phyloP scores from a whole-genome alignment of 768 basidiomycete genomes.

The Hygrocybe coccinea region DNA sequence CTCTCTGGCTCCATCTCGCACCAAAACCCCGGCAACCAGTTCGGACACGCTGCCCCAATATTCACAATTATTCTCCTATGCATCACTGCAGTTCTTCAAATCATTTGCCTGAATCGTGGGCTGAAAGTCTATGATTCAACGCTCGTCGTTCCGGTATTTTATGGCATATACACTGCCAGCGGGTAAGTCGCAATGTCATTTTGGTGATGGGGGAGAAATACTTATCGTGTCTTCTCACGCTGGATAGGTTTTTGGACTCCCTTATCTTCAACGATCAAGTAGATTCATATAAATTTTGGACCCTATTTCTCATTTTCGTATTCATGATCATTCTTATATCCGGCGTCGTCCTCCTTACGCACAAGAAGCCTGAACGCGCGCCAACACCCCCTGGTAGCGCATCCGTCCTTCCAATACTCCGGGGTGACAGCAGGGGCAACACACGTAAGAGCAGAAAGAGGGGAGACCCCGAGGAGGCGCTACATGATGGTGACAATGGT shows the following conservation, averaged over 20 bases:
- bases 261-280: conserved; percentile 82
- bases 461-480: conserved; percentile 21
- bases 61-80: conserved; percentile 66
- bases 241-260: conserved; percentile 42
- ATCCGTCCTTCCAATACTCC: conserved; percentile 25
- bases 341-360: conserved; percentile 89
- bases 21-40: conserved; percentile 80
- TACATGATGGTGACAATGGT: conserved; percentile 32
- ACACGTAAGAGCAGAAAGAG: conserved; percentile 2
- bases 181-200: conserved; percentile 45
- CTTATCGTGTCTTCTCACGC: conserved; percentile 8
- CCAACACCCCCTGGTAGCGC: conserved; percentile 29
- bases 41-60: conserved; percentile 75
- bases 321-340: conserved; percentile 84
- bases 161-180: conserved; percentile 83
- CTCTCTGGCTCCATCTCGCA: conserved; percentile 73
- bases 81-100: conserved; percentile 80
- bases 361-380: conserved; percentile 76
- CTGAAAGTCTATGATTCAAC: conserved; percentile 88
- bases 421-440: conserved; percentile 7
- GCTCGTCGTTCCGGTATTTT: conserved; percentile 90
- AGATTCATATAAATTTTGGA: conserved; percentile 82
- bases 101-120: conserved; percentile 86
- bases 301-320: conserved; percentile 79
- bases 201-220: neutral